These are phyloP conservation scores for Ophiostoma montium DNA, from an alignment of 2,329 filamentous ascomycete species.

Conservation along the genomic window DNA sequence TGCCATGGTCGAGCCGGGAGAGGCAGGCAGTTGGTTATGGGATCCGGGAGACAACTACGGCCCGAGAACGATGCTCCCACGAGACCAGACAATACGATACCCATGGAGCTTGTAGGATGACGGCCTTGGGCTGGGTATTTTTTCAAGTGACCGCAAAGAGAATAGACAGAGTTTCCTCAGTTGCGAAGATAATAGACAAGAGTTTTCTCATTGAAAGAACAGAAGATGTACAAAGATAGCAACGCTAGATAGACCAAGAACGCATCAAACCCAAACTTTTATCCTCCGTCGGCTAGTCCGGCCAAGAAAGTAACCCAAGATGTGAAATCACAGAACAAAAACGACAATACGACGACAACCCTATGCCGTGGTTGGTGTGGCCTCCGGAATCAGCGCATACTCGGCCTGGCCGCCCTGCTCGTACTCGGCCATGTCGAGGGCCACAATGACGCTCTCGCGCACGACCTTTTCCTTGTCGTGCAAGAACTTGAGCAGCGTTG, in stretches of 20 bases:
- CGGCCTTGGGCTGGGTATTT: not conserved
- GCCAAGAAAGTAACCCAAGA: no score
- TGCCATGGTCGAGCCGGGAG: not conserved
- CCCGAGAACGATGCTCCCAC: not conserved
- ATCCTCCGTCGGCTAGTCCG: no score
- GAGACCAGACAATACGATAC: constrained; percentile 6
- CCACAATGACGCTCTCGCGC: constrained; percentile 85
- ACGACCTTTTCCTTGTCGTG: constrained; percentile 88
- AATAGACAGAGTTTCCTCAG: no score
- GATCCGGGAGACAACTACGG: not conserved
- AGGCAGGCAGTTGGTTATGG: not conserved
- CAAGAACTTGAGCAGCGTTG: constrained; percentile 67
- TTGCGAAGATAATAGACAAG: no score
- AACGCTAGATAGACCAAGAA: not conserved
- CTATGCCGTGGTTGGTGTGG: constrained; percentile 18
- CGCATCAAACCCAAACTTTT: not conserved
- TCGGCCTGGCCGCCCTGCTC: constrained; percentile 80
- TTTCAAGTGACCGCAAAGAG: no score
- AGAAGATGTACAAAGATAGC: not conserved
- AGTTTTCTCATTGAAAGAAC: not conserved
- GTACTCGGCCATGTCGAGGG: constrained; percentile 94
- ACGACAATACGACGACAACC: not conserved
- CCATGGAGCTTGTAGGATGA: not conserved
- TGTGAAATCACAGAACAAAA: not conserved
- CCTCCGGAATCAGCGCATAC: constrained; percentile 78